phyloP scores from a whole-genome alignment of 179 eudicot species.

The Beta macrorhiza region DNA sequence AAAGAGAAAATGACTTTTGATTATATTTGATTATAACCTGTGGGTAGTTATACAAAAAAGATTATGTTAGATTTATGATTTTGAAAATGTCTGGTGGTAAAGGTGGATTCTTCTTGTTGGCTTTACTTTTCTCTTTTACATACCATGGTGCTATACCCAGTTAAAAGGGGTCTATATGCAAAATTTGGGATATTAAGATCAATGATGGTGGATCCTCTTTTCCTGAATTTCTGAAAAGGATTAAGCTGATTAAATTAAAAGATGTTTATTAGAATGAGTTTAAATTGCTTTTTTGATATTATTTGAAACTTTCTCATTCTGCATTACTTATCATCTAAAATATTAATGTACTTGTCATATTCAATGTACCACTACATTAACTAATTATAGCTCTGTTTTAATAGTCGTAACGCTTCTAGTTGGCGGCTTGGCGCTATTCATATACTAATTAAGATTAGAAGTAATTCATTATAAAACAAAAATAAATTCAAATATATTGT shows the following conservation, averaged over 20 bases:
- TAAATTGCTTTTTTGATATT: background rate
- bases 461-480: no score
- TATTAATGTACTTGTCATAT: background rate
- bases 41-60: conserved; percentile 27
- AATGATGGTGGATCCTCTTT: conserved; percentile 29
- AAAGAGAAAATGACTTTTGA: conserved; percentile 18
- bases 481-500: no score
- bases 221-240: conserved; percentile 30
- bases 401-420: no score
- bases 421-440: no score
- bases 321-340: no score
- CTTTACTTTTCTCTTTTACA: conserved; percentile 30
- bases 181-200: conserved; percentile 23
- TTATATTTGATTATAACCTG: conserved; percentile 19
- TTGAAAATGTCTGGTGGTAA: conserved; percentile 32
- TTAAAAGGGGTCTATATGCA: conserved; percentile 22
- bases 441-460: no score
- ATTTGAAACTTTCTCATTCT: background rate
- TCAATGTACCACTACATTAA: no score
- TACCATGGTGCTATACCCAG: conserved; percentile 24
- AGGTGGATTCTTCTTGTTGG: conserved; percentile 44
- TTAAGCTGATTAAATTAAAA: background rate
- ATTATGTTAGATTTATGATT: conserved; percentile 26
- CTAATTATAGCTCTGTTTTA: no score
- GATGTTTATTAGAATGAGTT: background rate